Evolutionary conservation across 2,329 filamentous ascomycete genomes (phyloP).

Genomic region (Talaromyces amestolkiae): DNA sequence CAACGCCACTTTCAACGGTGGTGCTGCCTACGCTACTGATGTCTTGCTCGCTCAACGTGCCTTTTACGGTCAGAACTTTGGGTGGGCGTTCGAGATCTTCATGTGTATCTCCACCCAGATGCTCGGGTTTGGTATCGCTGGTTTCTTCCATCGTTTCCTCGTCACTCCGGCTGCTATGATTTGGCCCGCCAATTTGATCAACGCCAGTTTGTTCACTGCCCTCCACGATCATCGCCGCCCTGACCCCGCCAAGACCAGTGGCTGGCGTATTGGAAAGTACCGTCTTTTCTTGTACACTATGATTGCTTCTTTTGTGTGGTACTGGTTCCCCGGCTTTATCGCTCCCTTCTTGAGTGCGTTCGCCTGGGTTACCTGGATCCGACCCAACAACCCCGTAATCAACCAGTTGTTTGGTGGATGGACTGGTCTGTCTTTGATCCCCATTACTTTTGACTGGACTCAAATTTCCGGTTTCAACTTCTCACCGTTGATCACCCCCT

Average conservation of each 20-base stretch:
- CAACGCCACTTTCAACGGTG: constrained; percentile 63
- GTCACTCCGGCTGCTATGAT: constrained; percentile 64
- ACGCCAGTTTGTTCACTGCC: constrained; percentile 66
- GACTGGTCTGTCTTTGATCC: constrained; percentile 65
- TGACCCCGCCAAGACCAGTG: constrained; percentile 57
- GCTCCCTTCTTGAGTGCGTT: constrained; percentile 69
- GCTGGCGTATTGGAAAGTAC: constrained; percentile 66
- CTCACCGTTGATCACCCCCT: constrained; percentile 68
- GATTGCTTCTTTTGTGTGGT: constrained; percentile 60
- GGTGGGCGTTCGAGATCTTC: constrained; percentile 64
- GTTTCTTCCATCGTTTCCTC: constrained; percentile 64
- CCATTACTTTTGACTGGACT: constrained; percentile 75
- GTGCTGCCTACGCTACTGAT: constrained; percentile 67
- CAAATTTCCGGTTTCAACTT: constrained; percentile 67
- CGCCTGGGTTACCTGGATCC: constrained; percentile 70
- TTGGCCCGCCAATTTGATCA: constrained; percentile 67
- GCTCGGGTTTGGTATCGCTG: constrained; percentile 67
- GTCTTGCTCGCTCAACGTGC: constrained; percentile 68
- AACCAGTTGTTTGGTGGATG: constrained; percentile 72
- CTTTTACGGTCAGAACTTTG: constrained; percentile 70
- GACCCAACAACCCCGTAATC: constrained; percentile 63
- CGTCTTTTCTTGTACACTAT: constrained; percentile 63
- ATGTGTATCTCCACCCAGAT: constrained; percentile 68
- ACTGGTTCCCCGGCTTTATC: constrained; percentile 68
- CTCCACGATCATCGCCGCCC: constrained; percentile 64